A percentile compares a stretch with the other conserved stretches of the same genome.
phyloP scores from a whole-genome alignment of 306 rosid species.

The Rosa chinensis region DNA sequence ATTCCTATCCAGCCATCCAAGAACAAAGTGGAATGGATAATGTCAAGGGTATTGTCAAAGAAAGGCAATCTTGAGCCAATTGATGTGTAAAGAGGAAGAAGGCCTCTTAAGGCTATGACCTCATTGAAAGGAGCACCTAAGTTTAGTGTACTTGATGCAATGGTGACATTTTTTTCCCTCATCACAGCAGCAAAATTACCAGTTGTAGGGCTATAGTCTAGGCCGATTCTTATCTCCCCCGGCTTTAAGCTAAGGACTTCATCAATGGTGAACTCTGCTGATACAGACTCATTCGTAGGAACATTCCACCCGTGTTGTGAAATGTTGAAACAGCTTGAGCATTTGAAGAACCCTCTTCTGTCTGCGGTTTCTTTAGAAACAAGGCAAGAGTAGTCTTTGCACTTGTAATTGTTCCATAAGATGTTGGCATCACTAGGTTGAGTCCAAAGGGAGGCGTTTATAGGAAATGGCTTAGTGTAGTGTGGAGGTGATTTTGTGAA shows the following conservation, averaged over 20 bases:
- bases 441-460: conserved; percentile 27
- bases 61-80: conserved; percentile 24
- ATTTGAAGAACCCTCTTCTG: conserved; percentile 25
- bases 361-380: conserved; percentile 12
- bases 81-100: conserved; percentile 24
- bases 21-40: conserved; percentile 26
- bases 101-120: conserved; percentile 29
- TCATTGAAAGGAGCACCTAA: conserved; percentile 24
- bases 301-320: conserved; percentile 5
- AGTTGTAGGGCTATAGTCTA: conserved; percentile 11
- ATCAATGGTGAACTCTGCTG: conserved; percentile 30
- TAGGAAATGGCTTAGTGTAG: conserved; percentile 18
- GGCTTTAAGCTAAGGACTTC: conserved; percentile 22
- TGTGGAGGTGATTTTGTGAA: conserved; percentile 26
- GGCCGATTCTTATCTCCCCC: conserved; percentile 10
- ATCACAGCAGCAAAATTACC: conserved; percentile 26
- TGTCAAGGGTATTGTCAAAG: conserved; percentile 21
- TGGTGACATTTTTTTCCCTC: conserved; percentile 25
- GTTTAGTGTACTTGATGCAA: conserved; percentile 25
- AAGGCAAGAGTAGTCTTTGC: conserved; percentile 27
- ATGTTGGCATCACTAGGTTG: conserved; percentile 24
- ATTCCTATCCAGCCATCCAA: conserved; percentile 29
- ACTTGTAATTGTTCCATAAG: conserved; percentile 26
- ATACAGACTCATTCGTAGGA: conserved; percentile 1
- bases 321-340: conserved; percentile 20